Evolutionary conservation across 1,284 basidiomycete species (phyloP), one percentile per base, ranked within the genome.

Genomic region (Porphyrellus sp.): DNA sequence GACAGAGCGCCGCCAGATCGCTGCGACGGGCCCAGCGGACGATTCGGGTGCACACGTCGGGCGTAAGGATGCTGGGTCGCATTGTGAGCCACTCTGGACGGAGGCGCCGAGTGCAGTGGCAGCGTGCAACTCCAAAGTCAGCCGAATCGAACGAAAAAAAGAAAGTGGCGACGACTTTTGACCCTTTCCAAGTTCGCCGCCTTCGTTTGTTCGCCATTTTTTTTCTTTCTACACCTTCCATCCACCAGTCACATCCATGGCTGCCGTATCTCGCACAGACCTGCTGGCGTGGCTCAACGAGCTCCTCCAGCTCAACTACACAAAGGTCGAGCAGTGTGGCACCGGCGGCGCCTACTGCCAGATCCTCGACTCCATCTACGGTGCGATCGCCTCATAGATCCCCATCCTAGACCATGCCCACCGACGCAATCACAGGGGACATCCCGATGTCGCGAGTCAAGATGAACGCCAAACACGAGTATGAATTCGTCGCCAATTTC

Each of bases 291-390:
- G 97, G 97, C 76, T 98, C 67, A 98, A 98, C 73, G 91, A 96
- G 43, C 85, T 99, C 20, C 81, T 98, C 8, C 85, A 89, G 64
- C 74, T 93, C 69, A 90, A 89, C 73, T 94, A 97, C 74, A 93
- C 89, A 28, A 98, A 98, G 73, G 74, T 97, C 56, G 93, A 96
- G 72, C 93, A 98, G 73, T 97, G 92, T 69, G 95, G 95, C 28
- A 83, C 85, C 1, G 93, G 93, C 55, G 89, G 81, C 15, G 90
- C 90, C 28, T 95, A 95, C 72, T 93, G 92, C 70, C 93, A 95
- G 72, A 79, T 98, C 66, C 74, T 98, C 53, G 95, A 98, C 77
- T 93, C 91, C 43, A 86, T 98, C 75, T 98, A 89, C 69, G 85
- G 93, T 93, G 60, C 63, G 51, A 54, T 64, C 58, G 50, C 53